These are phyloP conservation scores for Chrysoporthe austroafricana DNA, from an alignment of 2,329 filamentous ascomycete genomes.

Conservation along the genomic window DNA sequence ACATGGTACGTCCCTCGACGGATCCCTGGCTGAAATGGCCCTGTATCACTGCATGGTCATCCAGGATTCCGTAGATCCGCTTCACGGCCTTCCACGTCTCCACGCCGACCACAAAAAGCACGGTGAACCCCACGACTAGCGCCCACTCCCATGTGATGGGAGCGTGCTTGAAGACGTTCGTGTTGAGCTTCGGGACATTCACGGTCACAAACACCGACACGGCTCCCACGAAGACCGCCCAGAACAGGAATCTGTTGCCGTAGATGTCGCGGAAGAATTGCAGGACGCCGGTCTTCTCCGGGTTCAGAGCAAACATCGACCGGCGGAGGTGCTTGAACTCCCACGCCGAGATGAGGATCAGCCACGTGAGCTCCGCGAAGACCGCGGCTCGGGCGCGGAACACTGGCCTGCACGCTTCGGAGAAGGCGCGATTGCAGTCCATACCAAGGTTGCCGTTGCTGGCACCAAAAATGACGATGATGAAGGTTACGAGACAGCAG, in stretches of 20 bases:
- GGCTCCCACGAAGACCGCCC: conserved; percentile 63
- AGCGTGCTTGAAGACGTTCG: conserved; percentile 72
- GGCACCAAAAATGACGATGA: conserved; percentile 64
- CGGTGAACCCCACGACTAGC: conserved; percentile 64
- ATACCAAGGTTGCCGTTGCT: conserved; percentile 59
- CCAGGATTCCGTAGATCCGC: conserved; percentile 56
- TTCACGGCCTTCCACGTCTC: conserved; percentile 76
- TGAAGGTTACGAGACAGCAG: conserved; percentile 67
- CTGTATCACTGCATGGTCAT: conserved; percentile 54
- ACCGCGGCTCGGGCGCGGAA: conserved; percentile 74
- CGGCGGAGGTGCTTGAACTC: conserved; percentile 76
- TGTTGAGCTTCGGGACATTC: conserved; percentile 75
- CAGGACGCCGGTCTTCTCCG: conserved; percentile 53
- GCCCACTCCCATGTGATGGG: conserved; percentile 78
- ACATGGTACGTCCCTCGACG: conserved; percentile 47
- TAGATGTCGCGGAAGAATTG: conserved; percentile 66
- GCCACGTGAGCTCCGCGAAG: conserved; percentile 75
- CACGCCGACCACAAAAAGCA: conserved; percentile 68
- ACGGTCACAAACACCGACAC: conserved; percentile 68
- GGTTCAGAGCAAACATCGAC: conserved; percentile 70
- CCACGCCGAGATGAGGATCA: conserved; percentile 76
- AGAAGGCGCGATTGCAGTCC: conserved; percentile 66
- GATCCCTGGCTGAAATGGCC: conserved; percentile 58
- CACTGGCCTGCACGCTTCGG: conserved; percentile 59
- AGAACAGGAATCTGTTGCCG: conserved; percentile 72